Evolutionary conservation across 73 alveolate species (phyloP).

Genomic region (Paraurostyla sp.): DNA sequence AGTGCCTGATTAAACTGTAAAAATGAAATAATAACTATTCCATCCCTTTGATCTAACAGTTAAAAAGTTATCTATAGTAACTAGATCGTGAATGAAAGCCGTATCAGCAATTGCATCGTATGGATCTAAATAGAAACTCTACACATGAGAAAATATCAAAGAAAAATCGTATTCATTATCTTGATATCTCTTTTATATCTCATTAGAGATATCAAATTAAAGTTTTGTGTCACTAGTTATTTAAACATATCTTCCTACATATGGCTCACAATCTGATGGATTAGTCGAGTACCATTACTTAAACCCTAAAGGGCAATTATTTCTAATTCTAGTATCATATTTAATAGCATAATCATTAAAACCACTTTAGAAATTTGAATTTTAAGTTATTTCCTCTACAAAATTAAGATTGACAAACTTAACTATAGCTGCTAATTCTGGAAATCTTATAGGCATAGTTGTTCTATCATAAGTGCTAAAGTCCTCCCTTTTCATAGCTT

Average conservation of each 20-base stretch:
- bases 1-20: background rate
- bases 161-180: background rate
- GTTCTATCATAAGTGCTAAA: background rate
- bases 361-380: background rate
- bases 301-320: background rate
- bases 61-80: background rate
- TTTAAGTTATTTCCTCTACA: background rate
- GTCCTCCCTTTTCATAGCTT: background rate
- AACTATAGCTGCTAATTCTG: background rate
- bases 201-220: background rate
- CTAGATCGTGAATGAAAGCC: background rate
- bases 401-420: background rate
- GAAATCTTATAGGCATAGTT: background rate
- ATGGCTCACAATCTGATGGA: background rate
- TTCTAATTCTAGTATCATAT: background rate
- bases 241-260: background rate
- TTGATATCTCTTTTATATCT: background rate
- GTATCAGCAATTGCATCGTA: background rate
- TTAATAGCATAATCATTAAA: background rate
- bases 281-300: too few relatives aligned
- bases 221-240: background rate
- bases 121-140: background rate
- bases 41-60: background rate
- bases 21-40: background rate
- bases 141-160: background rate